Percentiles rank a stretch among this genome's conserved stretches.
Evolutionary conservation across 352 stramenopile species (phyloP).

Genomic region (Globisporangium spiculum): DNA sequence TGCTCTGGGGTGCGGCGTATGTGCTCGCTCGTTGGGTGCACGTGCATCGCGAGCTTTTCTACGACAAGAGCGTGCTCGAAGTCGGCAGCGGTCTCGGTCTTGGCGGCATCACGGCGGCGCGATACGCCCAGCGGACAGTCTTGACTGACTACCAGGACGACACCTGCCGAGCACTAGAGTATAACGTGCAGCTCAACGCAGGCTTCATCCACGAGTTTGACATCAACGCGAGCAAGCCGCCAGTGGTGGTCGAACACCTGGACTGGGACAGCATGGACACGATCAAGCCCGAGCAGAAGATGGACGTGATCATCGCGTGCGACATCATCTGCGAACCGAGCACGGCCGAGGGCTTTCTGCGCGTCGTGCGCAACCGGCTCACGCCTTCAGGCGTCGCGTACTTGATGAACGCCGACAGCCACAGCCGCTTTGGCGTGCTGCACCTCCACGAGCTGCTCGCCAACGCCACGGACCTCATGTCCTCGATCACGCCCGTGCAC

Average conservation of each 20-base stretch:
- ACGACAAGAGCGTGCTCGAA: constrained; percentile 70
- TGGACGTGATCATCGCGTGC: constrained; percentile 82
- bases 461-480: constrained; percentile 52
- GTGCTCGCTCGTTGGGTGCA: constrained; percentile 83
- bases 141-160: constrained; percentile 87
- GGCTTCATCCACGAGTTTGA: constrained; percentile 70
- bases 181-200: constrained; percentile 79
- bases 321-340: constrained; percentile 88
- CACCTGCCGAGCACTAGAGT: constrained; percentile 68
- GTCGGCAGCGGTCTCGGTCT: constrained; percentile 82
- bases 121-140: constrained; percentile 56
- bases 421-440: constrained; percentile 81
- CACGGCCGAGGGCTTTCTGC: constrained; percentile 84
- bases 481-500: constrained; percentile 66
- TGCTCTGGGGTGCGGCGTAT: constrained; percentile 80
- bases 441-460: constrained; percentile 70
- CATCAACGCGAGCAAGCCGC: constrained; percentile 29
- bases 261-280: constrained; percentile 79
- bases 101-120: constrained; percentile 69
- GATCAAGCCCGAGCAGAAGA: constrained; percentile 49
- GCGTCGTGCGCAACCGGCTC: constrained; percentile 66
- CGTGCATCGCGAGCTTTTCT: constrained; percentile 70
- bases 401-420: constrained; percentile 85
- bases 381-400: constrained; percentile 58
- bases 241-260: constrained; percentile 54